A percentile compares a stretch with the other conserved stretches of the same genome.
These are phyloP conservation scores for Leishmania gerbilli DNA, from an alignment of 208 protist genomes.

Conservation along the genomic window DNA sequence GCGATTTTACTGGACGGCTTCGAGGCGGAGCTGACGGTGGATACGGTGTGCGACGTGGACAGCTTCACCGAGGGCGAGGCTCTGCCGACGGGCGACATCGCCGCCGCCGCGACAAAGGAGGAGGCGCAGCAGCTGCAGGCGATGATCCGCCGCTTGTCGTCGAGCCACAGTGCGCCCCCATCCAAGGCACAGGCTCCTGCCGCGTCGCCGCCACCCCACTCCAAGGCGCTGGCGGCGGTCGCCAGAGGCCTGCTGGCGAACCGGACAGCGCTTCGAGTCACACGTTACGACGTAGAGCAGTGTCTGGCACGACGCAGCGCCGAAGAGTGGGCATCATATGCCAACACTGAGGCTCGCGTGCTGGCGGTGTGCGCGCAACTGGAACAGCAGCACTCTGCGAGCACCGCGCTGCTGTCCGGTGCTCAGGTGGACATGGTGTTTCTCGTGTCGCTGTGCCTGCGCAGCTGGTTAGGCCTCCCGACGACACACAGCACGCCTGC, in stretches of 20 bases:
- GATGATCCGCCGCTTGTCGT: neutral
- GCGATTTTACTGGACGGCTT: slow-evolving; percentile 42
- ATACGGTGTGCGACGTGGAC: slow-evolving; percentile 36
- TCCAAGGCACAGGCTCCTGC: neutral
- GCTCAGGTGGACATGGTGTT: slow-evolving; percentile 51
- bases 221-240: neutral
- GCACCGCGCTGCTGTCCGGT: slow-evolving; percentile 15
- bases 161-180: neutral
- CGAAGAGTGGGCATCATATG: slow-evolving; percentile 31
- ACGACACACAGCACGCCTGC: slow-evolving; percentile 25
- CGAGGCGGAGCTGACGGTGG: slow-evolving; percentile 39
- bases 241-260: slow-evolving; percentile 14
- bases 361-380: slow-evolving; percentile 21
- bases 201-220: neutral
- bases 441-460: slow-evolving; percentile 46
- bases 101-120: neutral
- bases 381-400: slow-evolving; percentile 1
- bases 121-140: slow-evolving; percentile 2
- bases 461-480: slow-evolving; percentile 43
- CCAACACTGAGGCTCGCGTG: slow-evolving; percentile 10
- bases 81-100: slow-evolving; percentile 18
- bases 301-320: slow-evolving; percentile 20
- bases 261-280: slow-evolving; percentile 8
- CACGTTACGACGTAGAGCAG: slow-evolving; percentile 6
- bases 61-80: slow-evolving; percentile 44